These are phyloP conservation scores for Globisporangium radiosum DNA, from an alignment of 352 stramenopile species.

Conservation along the genomic window DNA sequence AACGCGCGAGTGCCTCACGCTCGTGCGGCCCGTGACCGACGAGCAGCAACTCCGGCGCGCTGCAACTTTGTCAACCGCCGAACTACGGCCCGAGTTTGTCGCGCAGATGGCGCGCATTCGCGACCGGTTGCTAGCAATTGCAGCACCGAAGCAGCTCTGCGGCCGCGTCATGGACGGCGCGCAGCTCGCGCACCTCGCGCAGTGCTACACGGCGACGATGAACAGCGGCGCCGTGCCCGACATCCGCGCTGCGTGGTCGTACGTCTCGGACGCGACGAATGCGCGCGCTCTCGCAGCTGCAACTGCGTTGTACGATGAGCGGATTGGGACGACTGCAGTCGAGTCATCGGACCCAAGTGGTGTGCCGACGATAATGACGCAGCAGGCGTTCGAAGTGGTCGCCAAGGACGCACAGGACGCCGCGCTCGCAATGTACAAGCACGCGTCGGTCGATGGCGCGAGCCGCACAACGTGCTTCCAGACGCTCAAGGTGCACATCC, in stretches of 20 bases:
- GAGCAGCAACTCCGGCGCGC: slow-evolving; percentile 57
- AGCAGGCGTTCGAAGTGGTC: slow-evolving; percentile 65
- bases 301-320: slow-evolving; percentile 46
- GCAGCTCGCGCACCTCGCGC: slow-evolving; percentile 54
- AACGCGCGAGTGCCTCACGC: slow-evolving; percentile 65
- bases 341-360: slow-evolving; percentile 16
- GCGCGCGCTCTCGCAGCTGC: slow-evolving; percentile 48
- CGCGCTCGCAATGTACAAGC: slow-evolving; percentile 60
- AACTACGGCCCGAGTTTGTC: slow-evolving; percentile 80
- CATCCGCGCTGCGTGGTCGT: slow-evolving; percentile 80
- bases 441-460: slow-evolving; percentile 57
- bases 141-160: slow-evolving; percentile 57
- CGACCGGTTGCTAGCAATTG: slow-evolving; percentile 36
- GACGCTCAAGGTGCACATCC: slow-evolving; percentile 68
- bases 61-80: slow-evolving; percentile 32
- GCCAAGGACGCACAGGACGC: slow-evolving; percentile 74
- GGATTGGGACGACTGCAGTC: slow-evolving; percentile 29
- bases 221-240: slow-evolving; percentile 72
- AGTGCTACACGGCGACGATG: slow-evolving; percentile 72
- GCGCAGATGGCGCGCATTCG: slow-evolving; percentile 55
- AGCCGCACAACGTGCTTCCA: slow-evolving; percentile 59
- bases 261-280: slow-evolving; percentile 74
- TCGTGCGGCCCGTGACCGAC: slow-evolving; percentile 69
- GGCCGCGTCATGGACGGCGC: slow-evolving; percentile 56
- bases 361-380: slow-evolving; percentile 26